Base-by-base conservation (phyloP, 805 yeast genomes). In the Candida oleophila region DNA sequence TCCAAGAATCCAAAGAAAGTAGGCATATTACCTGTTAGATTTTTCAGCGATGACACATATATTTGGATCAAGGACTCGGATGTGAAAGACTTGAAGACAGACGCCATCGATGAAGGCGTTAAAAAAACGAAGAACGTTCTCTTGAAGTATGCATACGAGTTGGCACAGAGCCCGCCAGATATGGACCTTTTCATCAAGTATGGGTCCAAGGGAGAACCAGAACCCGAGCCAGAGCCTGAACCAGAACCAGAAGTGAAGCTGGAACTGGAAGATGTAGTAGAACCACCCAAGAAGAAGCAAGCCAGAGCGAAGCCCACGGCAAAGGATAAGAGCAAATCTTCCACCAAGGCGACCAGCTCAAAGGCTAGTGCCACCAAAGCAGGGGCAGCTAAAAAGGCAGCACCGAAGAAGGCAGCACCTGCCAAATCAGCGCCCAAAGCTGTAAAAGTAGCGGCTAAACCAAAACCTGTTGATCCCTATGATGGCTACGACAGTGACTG, bases 1-100 rank as follows among this genome's bases (percentile, higher is more conserved):
- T 53, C 48, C 49, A 48, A 57, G 51, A 50, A 44, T 45, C 43
- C 49, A 11, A 48, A 16, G 38, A 53, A 44, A 45, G 47, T 47
- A 0, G 35, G 38, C 12, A 47, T 59, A 52, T 9, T 73, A 60
- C 79, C 87, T 65, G 89, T 86, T 14, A 73, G 87, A 48, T 85
- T 86, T 60, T 81, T 85, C 60, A 79, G 80, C 55, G 92, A 86
- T 60, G 87, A 82, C 57, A 83, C 85, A 14, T 85, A 82, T 56
- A 80, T 81, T 55, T 85, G 91, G 91, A 80, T 81, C 35, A 68
- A 75, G 22, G 55, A 62, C 3, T 59, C 66, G 28, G 90, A 85
- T 50, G 56, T 86, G 33, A 74, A 77, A 51, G 55, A 62, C 2
- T 67, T 86, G 44, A 52, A 68, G 2, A 51, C 50, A 1, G 78